Base-by-base conservation (phyloP, 441 rosid species). In the Pelargonium myrrhifolium region DNA sequence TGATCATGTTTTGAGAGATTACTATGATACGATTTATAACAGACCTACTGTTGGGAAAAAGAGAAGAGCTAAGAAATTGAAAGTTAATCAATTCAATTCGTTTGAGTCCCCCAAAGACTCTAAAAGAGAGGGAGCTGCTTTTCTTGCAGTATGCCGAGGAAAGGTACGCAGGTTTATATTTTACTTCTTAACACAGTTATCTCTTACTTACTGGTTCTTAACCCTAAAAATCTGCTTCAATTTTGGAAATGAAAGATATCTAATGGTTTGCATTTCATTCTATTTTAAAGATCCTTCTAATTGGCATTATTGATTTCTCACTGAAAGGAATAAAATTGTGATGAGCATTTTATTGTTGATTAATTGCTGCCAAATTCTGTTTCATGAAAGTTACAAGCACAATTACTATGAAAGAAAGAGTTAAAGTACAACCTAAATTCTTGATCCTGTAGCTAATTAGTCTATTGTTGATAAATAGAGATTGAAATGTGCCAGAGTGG, bases 101-200 rank as follows among this genome's bases (percentile, higher is more conserved):
- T 47, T 40, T 20, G 86, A 82, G 51, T 60, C 80, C 21, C 68
- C 77, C n/a, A 80, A 74, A 75, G 76, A 77, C 71, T 26, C 69
- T 61, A 79, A 76, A 72, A 77, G 66, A 55, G 81, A 81, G 42
- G 99, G 98, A 74, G 99, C 98, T 79, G 89, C 89, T 74, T 85
- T 95, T 78, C 87, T 95, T 81, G 98, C 96, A 55, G 99, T 95
- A 66, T 95, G 87, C 78, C 81, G 98, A 42, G 99, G 99, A 82
- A 95, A 92, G 97, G 99, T 92, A 67, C 67, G 66, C 12, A 11
- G 21, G 17, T 9, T 70, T 62, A 3, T 61, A 51, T 71, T 67
- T 63, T 65, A n/a, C 73, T 64, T 72, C 31, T 47, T 31, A 61
- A 14, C 11, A 37, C 12, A 58, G 10, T 58, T 58, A 63, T 63